Evolutionary conservation across 305 asterid genomes (phyloP).

Genomic region (Andrographis paniculata): DNA sequence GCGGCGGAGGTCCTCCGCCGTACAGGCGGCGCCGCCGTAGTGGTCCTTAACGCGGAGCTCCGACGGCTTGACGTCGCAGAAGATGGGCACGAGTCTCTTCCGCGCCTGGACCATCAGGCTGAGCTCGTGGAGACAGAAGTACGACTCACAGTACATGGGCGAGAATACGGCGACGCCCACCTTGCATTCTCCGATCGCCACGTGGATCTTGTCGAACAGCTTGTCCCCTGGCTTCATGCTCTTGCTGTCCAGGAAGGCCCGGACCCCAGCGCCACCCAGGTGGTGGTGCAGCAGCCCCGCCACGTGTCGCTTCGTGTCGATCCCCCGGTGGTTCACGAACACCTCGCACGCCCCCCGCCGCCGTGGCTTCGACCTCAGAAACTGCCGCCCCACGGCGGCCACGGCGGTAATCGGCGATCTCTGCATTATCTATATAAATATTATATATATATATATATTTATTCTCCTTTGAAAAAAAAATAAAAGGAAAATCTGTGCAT

Average conservation of each 20-base stretch:
- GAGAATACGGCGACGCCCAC: constrained; percentile 69
- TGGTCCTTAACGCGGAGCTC: constrained; percentile 50
- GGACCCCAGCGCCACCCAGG: constrained; percentile 30
- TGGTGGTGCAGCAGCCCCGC: constrained; percentile 58
- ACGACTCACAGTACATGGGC: constrained; percentile 70
- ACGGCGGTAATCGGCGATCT: constrained; percentile 27
- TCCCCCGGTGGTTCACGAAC: constrained; percentile 69
- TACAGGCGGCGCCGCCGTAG: constrained; percentile 26
- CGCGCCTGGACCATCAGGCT: background rate
- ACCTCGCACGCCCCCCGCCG: constrained; percentile 35
- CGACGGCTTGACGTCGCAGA: background rate
- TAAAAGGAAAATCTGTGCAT: no score
- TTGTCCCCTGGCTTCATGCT: constrained; percentile 76
- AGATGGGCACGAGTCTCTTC: background rate
- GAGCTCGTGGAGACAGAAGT: constrained; percentile 4
- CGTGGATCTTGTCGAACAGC: constrained; percentile 53
- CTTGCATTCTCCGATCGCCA: constrained; percentile 46
- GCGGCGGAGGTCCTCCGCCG: constrained; percentile 27
- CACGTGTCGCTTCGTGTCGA: constrained; percentile 60
- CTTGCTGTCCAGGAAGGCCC: constrained; percentile 74
- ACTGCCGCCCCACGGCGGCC: constrained; percentile 17
- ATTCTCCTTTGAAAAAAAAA: no score
- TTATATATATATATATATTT: no score
- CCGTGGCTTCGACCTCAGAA: constrained; percentile 13
- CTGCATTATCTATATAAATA: no score